These are phyloP conservation scores for Wickerhamiella pararugosa DNA, from an alignment of 1,139 yeast genomes.

Conservation along the genomic window DNA sequence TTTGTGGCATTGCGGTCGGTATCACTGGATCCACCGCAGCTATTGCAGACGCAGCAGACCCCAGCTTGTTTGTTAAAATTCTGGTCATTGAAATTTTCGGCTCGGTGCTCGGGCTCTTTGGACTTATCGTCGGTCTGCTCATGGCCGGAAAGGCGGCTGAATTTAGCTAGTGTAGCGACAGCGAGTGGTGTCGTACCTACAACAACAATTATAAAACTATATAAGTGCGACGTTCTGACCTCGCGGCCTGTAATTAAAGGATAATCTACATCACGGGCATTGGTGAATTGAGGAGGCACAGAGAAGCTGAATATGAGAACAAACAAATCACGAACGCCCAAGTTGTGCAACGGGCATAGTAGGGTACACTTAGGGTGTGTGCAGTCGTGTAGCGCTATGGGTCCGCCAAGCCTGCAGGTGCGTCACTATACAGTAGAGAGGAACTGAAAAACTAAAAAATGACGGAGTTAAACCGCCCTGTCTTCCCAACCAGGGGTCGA, in stretches of 20 bases:
- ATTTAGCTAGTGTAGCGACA: conserved; percentile 28
- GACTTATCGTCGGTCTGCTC: conserved; percentile 81
- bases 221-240: neutral
- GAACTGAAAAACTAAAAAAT: neutral
- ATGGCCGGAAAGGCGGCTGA: conserved; percentile 95
- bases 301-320: neutral
- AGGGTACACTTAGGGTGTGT: neutral
- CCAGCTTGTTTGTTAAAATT: conserved; percentile 86
- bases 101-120: conserved; percentile 80
- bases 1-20: conserved; percentile 97
- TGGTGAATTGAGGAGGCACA: neutral
- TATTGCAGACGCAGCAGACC: conserved; percentile 93
- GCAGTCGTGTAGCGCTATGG: too few species aligned
- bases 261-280: neutral
- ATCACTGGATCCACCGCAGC: conserved; percentile 98
- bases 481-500: conserved; percentile 8
- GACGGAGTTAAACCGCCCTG: neutral
- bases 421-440: neutral
- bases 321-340: neutral
- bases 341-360: neutral
- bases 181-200: neutral
- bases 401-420: neutral
- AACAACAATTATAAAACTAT: neutral
- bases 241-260: neutral
- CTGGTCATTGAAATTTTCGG: conserved; percentile 96